Evolutionary conservation across 768 basidiomycete genomes (phyloP).

Genomic region (Imleria badia): DNA sequence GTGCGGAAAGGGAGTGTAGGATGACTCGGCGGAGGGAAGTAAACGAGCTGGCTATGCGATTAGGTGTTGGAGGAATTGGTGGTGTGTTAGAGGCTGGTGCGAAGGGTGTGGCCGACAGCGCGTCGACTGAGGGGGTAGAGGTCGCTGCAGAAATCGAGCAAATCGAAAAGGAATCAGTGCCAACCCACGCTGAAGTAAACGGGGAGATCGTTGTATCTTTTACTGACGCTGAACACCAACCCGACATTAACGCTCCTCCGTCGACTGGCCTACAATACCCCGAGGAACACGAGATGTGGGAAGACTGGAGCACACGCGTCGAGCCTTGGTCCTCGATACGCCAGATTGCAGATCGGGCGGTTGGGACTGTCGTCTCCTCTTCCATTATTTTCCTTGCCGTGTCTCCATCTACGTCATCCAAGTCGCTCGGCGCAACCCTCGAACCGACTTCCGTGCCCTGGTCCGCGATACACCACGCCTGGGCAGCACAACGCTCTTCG

Average conservation of each 20-base stretch:
- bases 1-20: constrained; percentile 55
- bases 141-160: constrained; percentile 3
- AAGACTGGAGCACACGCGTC: constrained; percentile 68
- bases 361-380: constrained; percentile 59
- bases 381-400: constrained; percentile 9
- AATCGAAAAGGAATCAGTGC: background rate
- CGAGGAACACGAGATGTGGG: constrained; percentile 42
- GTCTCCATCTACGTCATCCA: constrained; percentile 19
- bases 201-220: constrained; percentile 15
- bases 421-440: constrained; percentile 11
- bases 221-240: constrained; percentile 13
- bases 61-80: constrained; percentile 76
- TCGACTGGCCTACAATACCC: constrained; percentile 9
- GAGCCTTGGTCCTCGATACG: constrained; percentile 70
- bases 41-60: constrained; percentile 81
- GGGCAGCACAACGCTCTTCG: constrained; percentile 55
- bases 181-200: constrained; percentile 15
- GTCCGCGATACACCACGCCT: constrained; percentile 64
- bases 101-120: background rate
- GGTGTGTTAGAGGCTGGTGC: constrained; percentile 49
- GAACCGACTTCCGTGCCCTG: constrained; percentile 65
- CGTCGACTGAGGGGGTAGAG: background rate
- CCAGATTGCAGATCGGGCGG: constrained; percentile 72
- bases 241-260: background rate
- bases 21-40: constrained; percentile 67